Evolutionary conservation across 352 stramenopile genomes (phyloP).

Genomic region (Globisporangium parvum): DNA sequence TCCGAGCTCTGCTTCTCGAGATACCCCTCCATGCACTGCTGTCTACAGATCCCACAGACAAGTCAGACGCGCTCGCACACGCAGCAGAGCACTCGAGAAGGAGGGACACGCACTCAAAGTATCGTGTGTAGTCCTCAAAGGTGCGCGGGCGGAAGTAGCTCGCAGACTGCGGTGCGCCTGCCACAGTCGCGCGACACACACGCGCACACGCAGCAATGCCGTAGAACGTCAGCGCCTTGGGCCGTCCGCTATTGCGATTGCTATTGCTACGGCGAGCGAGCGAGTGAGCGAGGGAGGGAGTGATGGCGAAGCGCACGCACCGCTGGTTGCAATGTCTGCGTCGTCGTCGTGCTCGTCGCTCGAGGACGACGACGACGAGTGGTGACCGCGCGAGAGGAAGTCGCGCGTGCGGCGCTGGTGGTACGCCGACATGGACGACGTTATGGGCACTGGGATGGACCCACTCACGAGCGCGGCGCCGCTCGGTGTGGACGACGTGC

Average conservation of each 20-base stretch:
- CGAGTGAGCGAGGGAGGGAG: too few species aligned
- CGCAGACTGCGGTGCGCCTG: conserved; percentile 30
- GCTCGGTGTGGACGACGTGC: conserved; percentile 1
- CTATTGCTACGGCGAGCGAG: too few species aligned
- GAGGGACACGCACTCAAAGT: conserved; percentile 39
- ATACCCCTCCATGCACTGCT: conserved; percentile 69
- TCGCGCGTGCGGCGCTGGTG: conserved; percentile 13
- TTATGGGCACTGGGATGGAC: conserved; percentile 16
- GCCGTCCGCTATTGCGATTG: too few species aligned
- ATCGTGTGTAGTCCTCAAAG: conserved; percentile 54
- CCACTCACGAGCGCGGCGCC: conserved; percentile 10
- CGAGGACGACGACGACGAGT: conserved; percentile 16
- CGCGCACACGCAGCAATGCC: too few species aligned
- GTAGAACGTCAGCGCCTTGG: too few species aligned
- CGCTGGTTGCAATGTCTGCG: background rate
- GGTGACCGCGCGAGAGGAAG: conserved; percentile 14
- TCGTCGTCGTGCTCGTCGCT: conserved; percentile 13
- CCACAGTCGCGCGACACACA: background rate
- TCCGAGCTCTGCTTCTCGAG: conserved; percentile 82
- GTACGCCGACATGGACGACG: conserved; percentile 12
- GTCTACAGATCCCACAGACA: conserved; percentile 17
- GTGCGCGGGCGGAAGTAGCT: conserved; percentile 60
- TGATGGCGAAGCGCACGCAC: background rate
- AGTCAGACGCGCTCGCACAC: background rate
- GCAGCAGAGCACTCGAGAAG: background rate